A percentile compares a stretch with the other conserved stretches of the same genome.
Evolutionary conservation across 352 stramenopile species (phyloP).

Genomic region (Phytophthora nicotianae): DNA sequence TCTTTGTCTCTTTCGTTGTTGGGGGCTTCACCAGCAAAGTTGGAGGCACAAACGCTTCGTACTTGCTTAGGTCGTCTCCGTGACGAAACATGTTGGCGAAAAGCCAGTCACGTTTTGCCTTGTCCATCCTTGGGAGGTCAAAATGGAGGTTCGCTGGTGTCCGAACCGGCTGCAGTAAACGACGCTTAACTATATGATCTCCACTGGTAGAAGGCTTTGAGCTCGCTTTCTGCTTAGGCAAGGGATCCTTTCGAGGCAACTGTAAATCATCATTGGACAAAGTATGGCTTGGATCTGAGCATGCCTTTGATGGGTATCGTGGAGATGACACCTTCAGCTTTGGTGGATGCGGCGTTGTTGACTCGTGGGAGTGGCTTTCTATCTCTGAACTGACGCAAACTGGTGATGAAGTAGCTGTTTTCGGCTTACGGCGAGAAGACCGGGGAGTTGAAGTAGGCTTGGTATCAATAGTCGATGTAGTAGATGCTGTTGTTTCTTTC

Average conservation of each 20-base stretch:
- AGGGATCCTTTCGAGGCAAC: slow-evolving; percentile 48
- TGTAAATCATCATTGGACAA: slow-evolving; percentile 28
- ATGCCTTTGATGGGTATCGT: slow-evolving; percentile 10
- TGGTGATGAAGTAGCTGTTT: neutral
- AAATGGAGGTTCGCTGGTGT: slow-evolving; percentile 58
- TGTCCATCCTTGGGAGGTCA: slow-evolving; percentile 55
- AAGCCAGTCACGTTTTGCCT: slow-evolving; percentile 77
- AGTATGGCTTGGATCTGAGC: neutral
- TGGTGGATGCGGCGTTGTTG: neutral
- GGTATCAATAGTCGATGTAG: neutral
- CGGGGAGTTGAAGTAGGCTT: neutral
- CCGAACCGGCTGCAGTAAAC: slow-evolving; percentile 55
- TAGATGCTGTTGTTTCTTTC: neutral
- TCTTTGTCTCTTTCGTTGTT: slow-evolving; percentile 10
- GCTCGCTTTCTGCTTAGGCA: slow-evolving; percentile 44
- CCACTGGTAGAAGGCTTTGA: slow-evolving; percentile 27
- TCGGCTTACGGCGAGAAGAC: slow-evolving; percentile 13
- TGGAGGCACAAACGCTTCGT: slow-evolving; percentile 60
- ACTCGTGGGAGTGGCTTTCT: neutral
- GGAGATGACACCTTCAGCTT: slow-evolving; percentile 16
- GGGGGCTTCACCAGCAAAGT: slow-evolving; percentile 19
- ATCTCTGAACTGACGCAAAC: neutral
- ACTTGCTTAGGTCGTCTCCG: slow-evolving; percentile 67
- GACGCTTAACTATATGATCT: slow-evolving; percentile 21
- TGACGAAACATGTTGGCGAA: slow-evolving; percentile 85